Base-by-base conservation (phyloP, 1,139 yeast genomes). In the Scheffersomyces stambukii region DNA sequence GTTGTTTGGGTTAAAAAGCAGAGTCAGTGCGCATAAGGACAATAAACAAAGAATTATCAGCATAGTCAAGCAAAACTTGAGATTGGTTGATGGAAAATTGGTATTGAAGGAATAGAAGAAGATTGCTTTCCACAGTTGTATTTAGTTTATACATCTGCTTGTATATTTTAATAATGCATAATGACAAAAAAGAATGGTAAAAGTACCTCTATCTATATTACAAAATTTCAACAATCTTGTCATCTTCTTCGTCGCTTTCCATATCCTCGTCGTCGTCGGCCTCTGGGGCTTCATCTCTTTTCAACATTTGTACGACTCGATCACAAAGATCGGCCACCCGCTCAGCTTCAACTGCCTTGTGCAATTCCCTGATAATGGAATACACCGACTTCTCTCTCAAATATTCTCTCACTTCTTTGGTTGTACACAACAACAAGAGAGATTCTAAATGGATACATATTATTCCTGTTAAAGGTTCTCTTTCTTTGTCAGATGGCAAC, bases 301-400 rank as follows among this genome's bases (percentile, higher is more conserved):
- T 81, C 40, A 88, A 65, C 80, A 85, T 73, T 51, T 88, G 89
- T 12, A 86, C 97, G 25, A 81, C 50, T 54, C 84, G 70, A 41
- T 81, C 85, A 59, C 84, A 76, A 35, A 80, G 55, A 25, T 83
- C 95, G 23, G 68, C 66, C 12, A 86, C 70, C 14, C 72, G 73
- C 27, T 81, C 91, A 31, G 77, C 73, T 9, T 76, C 74, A 5
- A 68, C 61, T 24, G 72, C 78, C 48, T 81, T 78, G 50, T 91
- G 95, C 31, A 91, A 64, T 56, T 85, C 96, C 49, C 95, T 78
- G 28, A 91, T 67, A 36, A 91, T 56, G 11, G 95, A 81, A 50
- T 91, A 91, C 1, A 84, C 94, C 3, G 88, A 71, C 50, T 82
- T 84, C 17, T 67, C 70, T 54, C 97, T 76, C 48, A 91, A 60